Conservation (phyloP, 1,284 basidiomycete genomes). For the Phlebopus sp. region DNA sequence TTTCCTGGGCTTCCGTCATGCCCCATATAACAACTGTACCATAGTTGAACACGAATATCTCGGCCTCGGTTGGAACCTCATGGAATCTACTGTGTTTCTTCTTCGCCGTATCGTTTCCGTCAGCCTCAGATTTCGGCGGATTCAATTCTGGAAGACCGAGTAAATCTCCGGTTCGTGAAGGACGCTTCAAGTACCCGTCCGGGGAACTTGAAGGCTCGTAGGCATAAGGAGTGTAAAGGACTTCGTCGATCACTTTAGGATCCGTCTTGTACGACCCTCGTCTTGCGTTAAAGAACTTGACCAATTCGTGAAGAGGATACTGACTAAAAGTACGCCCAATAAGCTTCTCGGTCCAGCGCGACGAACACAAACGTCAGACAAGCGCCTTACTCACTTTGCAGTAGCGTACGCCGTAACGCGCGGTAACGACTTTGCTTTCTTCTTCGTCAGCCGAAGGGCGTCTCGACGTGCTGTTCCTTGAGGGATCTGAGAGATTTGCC, state of each 20-base stretch:
- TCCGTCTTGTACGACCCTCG: slow-evolving; percentile 81
- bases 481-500: slow-evolving; percentile 89
- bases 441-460: slow-evolving; percentile 87
- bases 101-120: slow-evolving; percentile 33
- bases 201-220: slow-evolving; percentile 48
- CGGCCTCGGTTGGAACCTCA: slow-evolving; percentile 67
- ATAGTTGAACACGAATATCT: slow-evolving; percentile 93
- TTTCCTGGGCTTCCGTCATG: slow-evolving; percentile 92
- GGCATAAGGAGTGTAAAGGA: slow-evolving; percentile 80
- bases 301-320: slow-evolving; percentile 83
- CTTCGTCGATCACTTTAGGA: slow-evolving; percentile 78
- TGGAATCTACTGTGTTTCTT: slow-evolving; percentile 65
- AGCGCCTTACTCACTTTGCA: slow-evolving; percentile 60
- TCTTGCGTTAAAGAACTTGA: slow-evolving; percentile 86
- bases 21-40: slow-evolving; percentile 96
- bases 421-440: slow-evolving; percentile 91
- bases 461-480: slow-evolving; percentile 92
- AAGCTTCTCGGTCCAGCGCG: neutral
- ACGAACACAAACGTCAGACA: neutral
- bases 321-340: slow-evolving; percentile 48
- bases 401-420: slow-evolving; percentile 95
- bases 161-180: slow-evolving; percentile 55
- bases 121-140: slow-evolving; percentile 27
- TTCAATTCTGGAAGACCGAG: slow-evolving; percentile 70
- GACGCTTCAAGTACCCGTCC: slow-evolving; percentile 25